A percentile compares a stretch with the other conserved stretches of the same genome.
Evolutionary conservation across 2,329 filamentous ascomycete species (phyloP).

Genomic region (Neoscytalidium dimidiatum): DNA sequence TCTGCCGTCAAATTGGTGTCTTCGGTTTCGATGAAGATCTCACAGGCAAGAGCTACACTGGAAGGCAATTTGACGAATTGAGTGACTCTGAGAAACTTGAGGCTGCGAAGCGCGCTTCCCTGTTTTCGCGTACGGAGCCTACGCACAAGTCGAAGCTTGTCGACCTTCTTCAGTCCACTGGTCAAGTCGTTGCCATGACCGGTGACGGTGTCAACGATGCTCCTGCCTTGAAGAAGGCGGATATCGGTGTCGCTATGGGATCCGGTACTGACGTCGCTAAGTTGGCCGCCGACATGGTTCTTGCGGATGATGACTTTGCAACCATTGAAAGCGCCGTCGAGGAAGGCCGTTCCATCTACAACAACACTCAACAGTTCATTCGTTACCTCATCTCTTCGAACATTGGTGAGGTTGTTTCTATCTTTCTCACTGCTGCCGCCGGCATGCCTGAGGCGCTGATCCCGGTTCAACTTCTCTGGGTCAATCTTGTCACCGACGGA

Average conservation of each 20-base stretch:
- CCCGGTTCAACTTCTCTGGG: constrained; percentile 96
- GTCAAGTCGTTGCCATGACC: constrained; percentile 98
- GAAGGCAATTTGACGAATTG: constrained; percentile 88
- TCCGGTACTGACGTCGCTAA: constrained; percentile 97
- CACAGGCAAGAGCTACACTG: constrained; percentile 89
- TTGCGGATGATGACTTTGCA: constrained; percentile 98
- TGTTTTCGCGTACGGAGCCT: constrained; percentile 96
- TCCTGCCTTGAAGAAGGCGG: constrained; percentile 94
- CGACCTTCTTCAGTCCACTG: constrained; percentile 87
- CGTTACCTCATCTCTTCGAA: constrained; percentile 98
- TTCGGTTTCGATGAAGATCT: constrained; percentile 82
- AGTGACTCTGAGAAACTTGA: constrained; percentile 76
- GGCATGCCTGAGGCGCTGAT: constrained; percentile 98
- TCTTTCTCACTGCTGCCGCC: constrained; percentile 93
- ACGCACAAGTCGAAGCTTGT: constrained; percentile 97
- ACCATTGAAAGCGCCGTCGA: constrained; percentile 96
- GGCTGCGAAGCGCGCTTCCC: constrained; percentile 79
- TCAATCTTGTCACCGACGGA: constrained; percentile 97
- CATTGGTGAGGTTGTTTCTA: constrained; percentile 98
- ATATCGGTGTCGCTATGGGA: constrained; percentile 99
- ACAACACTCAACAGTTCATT: constrained; percentile 99
- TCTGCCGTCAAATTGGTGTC: constrained; percentile 95
- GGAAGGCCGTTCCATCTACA: constrained; percentile 97
- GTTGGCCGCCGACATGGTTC: constrained; percentile 96
- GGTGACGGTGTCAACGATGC: constrained; percentile 98